Evolutionary conservation across 2,329 filamentous ascomycete species (phyloP).

Genomic region (Aspergillus texensis): DNA sequence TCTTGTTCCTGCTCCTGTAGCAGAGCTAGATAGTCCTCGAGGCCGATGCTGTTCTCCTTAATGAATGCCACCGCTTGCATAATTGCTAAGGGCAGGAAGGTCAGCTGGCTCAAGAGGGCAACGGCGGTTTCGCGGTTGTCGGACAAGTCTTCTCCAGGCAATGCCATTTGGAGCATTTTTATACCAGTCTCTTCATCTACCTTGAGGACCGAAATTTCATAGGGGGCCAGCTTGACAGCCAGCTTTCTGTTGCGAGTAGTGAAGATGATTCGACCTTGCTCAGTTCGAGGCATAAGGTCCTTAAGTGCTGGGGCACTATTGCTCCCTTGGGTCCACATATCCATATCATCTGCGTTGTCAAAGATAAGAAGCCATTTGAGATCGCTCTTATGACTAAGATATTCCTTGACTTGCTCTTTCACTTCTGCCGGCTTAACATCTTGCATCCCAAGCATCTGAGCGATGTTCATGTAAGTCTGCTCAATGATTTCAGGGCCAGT

Average conservation of each 20-base stretch:
- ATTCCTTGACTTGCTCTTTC: conserved; percentile 4
- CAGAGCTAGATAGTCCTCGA: conserved; percentile 10
- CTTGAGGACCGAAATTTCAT: conserved; percentile 24
- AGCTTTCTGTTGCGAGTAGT: conserved; percentile 31
- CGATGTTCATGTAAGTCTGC: conserved; percentile 15
- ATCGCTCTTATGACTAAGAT: background rate
- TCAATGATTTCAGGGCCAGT: conserved; percentile 24
- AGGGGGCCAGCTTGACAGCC: conserved; percentile 20
- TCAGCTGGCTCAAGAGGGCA: conserved; percentile 21
- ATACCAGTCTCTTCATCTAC: conserved; percentile 17
- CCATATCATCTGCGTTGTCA: background rate
- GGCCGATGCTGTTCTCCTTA: conserved; percentile 5
- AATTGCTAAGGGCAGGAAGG: conserved; percentile 32
- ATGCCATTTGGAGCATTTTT: background rate
- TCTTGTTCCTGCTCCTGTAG: conserved; percentile 12
- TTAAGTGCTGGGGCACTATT: background rate
- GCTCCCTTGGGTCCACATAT: background rate
- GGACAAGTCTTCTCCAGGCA: conserved; percentile 3
- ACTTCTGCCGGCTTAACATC: background rate
- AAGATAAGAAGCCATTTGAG: background rate
- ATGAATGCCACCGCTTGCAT: conserved; percentile 34
- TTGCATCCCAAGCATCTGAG: background rate
- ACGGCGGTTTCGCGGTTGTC: conserved; percentile 5
- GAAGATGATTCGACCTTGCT: conserved; percentile 16
- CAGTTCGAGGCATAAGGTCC: background rate